Conservation (phyloP, 75 land plant species). For the Ceratopteris richardii region DNA sequence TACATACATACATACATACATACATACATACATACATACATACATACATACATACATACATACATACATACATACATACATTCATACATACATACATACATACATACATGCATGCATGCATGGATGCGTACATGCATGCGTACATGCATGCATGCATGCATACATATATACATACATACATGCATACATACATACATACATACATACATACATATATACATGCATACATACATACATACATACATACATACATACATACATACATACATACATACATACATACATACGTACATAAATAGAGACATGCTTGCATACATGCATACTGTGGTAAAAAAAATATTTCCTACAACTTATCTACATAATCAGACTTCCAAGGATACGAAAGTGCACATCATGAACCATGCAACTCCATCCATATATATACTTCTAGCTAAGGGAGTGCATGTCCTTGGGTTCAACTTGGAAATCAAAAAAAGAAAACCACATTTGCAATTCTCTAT, state of each 20-base stretch:
- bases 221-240: background rate
- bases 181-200: background rate
- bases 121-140: background rate
- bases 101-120: background rate
- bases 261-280: background rate
- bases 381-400: no score
- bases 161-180: background rate
- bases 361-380: no score
- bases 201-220: background rate
- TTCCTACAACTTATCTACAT: no score
- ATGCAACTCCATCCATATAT: no score
- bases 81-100: background rate
- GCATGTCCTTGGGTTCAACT: no score
- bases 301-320: no score
- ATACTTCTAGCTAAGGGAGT: no score
- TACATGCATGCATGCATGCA: background rate
- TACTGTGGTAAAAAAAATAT: no score
- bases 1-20: slow-evolving; percentile 5
- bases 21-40: slow-evolving; percentile 5
- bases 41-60: slow-evolving; percentile 6
- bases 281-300: slow-evolving; percentile 3
- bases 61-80: slow-evolving; percentile 4
- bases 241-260: slow-evolving; percentile 1
- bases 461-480: no score
- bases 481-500: no score